Base-by-base conservation (phyloP, 1,284 basidiomycete genomes). In the Sporisorium scitamineum region DNA sequence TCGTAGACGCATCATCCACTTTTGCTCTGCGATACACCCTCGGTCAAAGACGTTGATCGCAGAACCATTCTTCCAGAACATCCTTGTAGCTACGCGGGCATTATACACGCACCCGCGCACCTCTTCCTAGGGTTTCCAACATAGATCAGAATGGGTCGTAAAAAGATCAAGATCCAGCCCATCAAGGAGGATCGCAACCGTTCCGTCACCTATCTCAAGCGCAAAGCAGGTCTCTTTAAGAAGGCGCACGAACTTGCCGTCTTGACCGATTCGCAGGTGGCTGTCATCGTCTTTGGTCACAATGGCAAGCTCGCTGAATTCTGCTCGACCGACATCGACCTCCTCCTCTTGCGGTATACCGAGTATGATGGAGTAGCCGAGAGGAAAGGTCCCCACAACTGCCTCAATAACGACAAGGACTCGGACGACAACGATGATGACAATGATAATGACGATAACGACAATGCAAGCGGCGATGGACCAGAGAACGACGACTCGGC, bases 131-230 rank as follows among this genome's bases (percentile, higher is more conserved):
- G 0, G 11, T 20, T 16, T 22, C 13, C 11, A 5, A 27, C 26
- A 27, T 20, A 34, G 22, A 16, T 27, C 60, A 66, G 24, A 55
- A 93, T 94, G 93, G 93, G 93, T 69, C 88, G 93, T 84, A 88
- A 93, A 88, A 94, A 94, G 89, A 94, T 94, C 84, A 92, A 92
- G 86, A 94, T 94, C 68, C 91, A 92, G 81, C 93, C 93, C 73
- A 94, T 94, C 81, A 90, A 90, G 34, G 92, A 94, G 87, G 93
- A 95, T 87, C 90, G 94, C 85, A 95, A 94, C 85, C 91, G 94
- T 73, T 91, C 91, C 70, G 94, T 95, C 78, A 95, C 93, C 70
- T 95, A 94, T 88, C 88, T 94, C 86, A 95, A 95, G 90, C 92
- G 93, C 79, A 94, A 94, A 88, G 92, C 92, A 68, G 93, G 93